Evolutionary conservation across 2,329 filamentous ascomycete genomes (phyloP), one percentile per base, ranked within the genome.

Genomic region (Arthrocladium fulminans): DNA sequence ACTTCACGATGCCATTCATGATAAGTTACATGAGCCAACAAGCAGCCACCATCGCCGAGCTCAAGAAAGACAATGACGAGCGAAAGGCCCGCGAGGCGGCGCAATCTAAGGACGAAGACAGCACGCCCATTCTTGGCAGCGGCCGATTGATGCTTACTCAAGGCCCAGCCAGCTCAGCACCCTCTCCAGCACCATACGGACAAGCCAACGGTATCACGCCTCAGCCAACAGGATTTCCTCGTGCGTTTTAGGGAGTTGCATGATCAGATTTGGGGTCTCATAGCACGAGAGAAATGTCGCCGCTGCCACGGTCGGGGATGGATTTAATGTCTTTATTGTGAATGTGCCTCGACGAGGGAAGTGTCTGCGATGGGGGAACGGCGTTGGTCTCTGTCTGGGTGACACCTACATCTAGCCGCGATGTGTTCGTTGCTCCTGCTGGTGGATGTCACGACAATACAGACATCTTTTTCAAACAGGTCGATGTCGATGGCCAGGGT

Each of bases 1-100:
- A 98, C 73, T 98, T 95, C 72, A 94, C 89, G 41, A 98, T 98
- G 94, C 92, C 92, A 15, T 98, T 94, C 76, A 94, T 98, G 88
- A 97, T 98, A 79, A 98, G 97, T 73, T 85, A 94, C 73, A 76
- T 98, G 55, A 81, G 83, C 59, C 88, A 95, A 68, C 89, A 97
- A 71, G 88, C 87, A 32, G 81, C 84, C 57, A 84, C 94, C 49
- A 84, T 98, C 58, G 80, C 88, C 51, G 67, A 75, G 51, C 78
- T 98, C 53, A 94, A 94, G 76, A 86, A 87, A 54, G 94, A 98
- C 70, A 98, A 97, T 63, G 94, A 98, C 68, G 86, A 89, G 64
- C 84, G 89, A 62, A 96, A 95, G 67, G 68, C 73, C 15, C 73
- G 72, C 53, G 79, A 83, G 70, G 75, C 75, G 29, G 81, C 81